Evolutionary conservation across 768 basidiomycete genomes (phyloP), one percentile per base, ranked within the genome.

Genomic region (Naganishia onofrii): DNA sequence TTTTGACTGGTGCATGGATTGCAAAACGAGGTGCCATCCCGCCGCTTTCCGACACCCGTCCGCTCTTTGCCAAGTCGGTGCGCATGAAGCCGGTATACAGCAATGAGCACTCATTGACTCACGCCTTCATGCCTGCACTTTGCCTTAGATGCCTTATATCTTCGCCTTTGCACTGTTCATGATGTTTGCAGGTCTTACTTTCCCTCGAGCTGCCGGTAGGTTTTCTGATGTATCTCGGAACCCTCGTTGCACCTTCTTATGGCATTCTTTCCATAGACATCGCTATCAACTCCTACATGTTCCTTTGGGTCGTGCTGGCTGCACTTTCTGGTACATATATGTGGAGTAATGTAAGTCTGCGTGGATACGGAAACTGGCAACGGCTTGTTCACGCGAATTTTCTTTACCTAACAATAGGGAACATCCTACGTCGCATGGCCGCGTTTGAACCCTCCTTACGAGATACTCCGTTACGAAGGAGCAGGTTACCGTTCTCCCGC

Each of bases 381-480:
- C 42, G 21, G 26, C 7, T 38, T 15, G 26, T n/a, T 46, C 34
- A 51, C 17, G 46, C 9, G 2, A 3, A 23, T 15, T 51, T 53
- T 29, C 32, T n/a, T 12, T 42, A 13, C 46, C 9, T 31, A 2
- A 48, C 28, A 86, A 29, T n/a, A 95, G 80, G 95, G 94, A 44
- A 88, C 94, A 73, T 91, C 93, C 71, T 99, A 96, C 78, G 95
- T 99, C 67, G 86, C 90, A 19, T 97, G 93, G 91, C 96, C 96
- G 15, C 86, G 89, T 13, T 85, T 99, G 67, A 86, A 90, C 72
- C 90, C 92, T 0, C 87, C 89, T 4, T 83, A 84, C 32, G 90
- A 92, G 68, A 84, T 88, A 64, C 89, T 98, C 68, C 88, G 90
- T 77, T 99, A 97, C 80, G 84, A 85, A 57, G 96, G 96, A 19